Evolutionary conservation across 192 early-diverging fungal genomes (phyloP).

Genomic region (Coemansia pectinata): DNA sequence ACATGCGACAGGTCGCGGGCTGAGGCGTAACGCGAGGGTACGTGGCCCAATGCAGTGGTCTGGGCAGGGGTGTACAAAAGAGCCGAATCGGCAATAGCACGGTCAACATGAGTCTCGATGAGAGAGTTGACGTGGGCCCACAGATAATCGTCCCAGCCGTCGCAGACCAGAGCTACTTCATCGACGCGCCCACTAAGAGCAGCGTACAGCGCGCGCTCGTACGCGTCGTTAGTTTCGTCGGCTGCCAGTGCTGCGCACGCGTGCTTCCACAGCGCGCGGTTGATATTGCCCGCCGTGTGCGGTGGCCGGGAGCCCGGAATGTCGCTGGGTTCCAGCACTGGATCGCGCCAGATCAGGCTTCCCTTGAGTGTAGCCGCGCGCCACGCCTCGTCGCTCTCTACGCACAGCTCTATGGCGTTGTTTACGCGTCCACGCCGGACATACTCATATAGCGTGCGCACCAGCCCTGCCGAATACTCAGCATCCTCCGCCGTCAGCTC

Average conservation of each 20-base stretch:
- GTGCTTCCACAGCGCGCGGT: conserved; percentile 50
- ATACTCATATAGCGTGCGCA: conserved; percentile 72
- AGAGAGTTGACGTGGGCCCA: conserved; percentile 81
- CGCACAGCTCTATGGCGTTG: conserved; percentile 71
- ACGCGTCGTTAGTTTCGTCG: conserved; percentile 56
- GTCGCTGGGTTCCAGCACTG: conserved; percentile 29
- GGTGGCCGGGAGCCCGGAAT: conserved; percentile 14
- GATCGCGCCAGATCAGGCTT: conserved; percentile 59
- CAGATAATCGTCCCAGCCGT: conserved; percentile 83
- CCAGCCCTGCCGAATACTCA: conserved; percentile 59
- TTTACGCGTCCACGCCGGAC: conserved; percentile 70
- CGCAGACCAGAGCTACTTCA: conserved; percentile 73
- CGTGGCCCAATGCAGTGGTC: conserved; percentile 26
- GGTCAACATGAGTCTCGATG: conserved; percentile 63
- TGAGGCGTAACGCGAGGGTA: conserved; percentile 34
- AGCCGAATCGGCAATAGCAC: conserved; percentile 23
- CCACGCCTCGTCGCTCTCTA: conserved; percentile 75
- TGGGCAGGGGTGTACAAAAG: conserved; percentile 34
- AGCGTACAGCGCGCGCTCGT: conserved; percentile 81
- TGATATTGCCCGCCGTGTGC: conserved; percentile 46
- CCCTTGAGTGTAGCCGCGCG: conserved; percentile 77
- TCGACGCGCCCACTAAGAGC: conserved; percentile 71
- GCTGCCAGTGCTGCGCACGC: conserved; percentile 46
- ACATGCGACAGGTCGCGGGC: conserved; percentile 24
- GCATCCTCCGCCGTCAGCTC: conserved; percentile 33